Percentiles rank a stretch among this genome's conserved stretches.
Conservation (phyloP, 2,329 filamentous ascomycete species). For the Cladosporium phlei region DNA sequence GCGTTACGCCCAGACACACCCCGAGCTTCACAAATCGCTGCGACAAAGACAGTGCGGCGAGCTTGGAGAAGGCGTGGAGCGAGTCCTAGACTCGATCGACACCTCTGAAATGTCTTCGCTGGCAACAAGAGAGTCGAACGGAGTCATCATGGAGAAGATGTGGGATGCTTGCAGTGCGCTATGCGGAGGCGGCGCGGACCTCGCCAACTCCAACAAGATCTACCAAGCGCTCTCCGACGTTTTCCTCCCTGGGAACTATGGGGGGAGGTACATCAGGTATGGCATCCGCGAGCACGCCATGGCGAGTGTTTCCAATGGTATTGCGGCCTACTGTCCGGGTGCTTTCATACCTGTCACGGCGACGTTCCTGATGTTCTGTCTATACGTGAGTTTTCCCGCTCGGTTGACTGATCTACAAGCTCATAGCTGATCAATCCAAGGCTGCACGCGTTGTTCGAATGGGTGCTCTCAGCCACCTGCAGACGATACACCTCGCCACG, state of each 20-base stretch:
- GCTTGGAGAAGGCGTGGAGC: conserved; percentile 45
- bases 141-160: no score
- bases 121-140: no score
- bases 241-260: conserved; percentile 50
- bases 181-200: conserved; percentile 30
- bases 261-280: conserved; percentile 50
- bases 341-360: conserved; percentile 35
- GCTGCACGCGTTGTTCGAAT: conserved; percentile 35
- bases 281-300: conserved; percentile 60
- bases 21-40: conserved; percentile 49
- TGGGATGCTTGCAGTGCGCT: no score
- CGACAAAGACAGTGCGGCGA: conserved; percentile 45
- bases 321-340: conserved; percentile 34
- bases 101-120: conserved; percentile 34
- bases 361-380: conserved; percentile 36
- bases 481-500: conserved; percentile 36
- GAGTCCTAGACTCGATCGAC: conserved; percentile 28
- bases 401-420: conserved; percentile 34
- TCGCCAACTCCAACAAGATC: conserved; percentile 36
- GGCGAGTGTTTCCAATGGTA: conserved; percentile 47
- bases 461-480: conserved; percentile 34
- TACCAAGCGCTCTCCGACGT: conserved; percentile 44
- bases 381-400: conserved; percentile 36
- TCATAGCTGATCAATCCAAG: no score
- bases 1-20: conserved; percentile 36